Evolutionary conservation across 495 filamentous ascomycete species (phyloP).

Genomic region (Melanomma pulvis-pyrius): DNA sequence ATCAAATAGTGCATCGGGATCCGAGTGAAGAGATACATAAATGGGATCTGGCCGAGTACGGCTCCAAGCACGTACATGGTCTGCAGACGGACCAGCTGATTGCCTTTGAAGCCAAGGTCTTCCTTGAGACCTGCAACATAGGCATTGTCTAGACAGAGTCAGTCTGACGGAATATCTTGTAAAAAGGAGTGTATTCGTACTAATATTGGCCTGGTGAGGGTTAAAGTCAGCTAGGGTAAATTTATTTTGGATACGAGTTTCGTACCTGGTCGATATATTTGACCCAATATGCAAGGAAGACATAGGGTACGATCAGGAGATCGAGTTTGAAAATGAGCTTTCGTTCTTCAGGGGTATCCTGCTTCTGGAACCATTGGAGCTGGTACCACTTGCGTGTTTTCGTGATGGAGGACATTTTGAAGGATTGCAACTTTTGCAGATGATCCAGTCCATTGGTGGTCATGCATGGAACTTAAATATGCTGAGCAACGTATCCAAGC

Average conservation of each 20-base stretch:
- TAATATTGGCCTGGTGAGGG: slow-evolving; percentile 20
- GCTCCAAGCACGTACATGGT: slow-evolving; percentile 57
- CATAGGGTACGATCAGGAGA: slow-evolving; percentile 22
- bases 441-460: not conserved
- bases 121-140: slow-evolving; percentile 31
- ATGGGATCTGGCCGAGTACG: slow-evolving; percentile 55
- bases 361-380: slow-evolving; percentile 19
- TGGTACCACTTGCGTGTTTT: slow-evolving; percentile 19
- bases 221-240: no score
- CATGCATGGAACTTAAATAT: not conserved
- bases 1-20: slow-evolving; percentile 54
- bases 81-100: slow-evolving; percentile 54
- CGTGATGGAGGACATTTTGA: slow-evolving; percentile 7
- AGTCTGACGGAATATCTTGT: not conserved
- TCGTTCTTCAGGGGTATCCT: slow-evolving; percentile 28
- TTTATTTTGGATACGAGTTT: no score
- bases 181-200: not conserved
- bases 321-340: slow-evolving; percentile 29
- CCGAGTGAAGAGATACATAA: slow-evolving; percentile 55
- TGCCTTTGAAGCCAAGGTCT: slow-evolving; percentile 45
- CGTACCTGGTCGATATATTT: slow-evolving; percentile 29
- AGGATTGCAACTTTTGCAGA: not conserved
- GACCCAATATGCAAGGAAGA: slow-evolving; percentile 26
- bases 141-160: slow-evolving; percentile 20
- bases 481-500: not conserved